phyloP scores from a whole-genome alignment of 2,329 filamentous ascomycete species.

The Didymosphaeria variabile region DNA sequence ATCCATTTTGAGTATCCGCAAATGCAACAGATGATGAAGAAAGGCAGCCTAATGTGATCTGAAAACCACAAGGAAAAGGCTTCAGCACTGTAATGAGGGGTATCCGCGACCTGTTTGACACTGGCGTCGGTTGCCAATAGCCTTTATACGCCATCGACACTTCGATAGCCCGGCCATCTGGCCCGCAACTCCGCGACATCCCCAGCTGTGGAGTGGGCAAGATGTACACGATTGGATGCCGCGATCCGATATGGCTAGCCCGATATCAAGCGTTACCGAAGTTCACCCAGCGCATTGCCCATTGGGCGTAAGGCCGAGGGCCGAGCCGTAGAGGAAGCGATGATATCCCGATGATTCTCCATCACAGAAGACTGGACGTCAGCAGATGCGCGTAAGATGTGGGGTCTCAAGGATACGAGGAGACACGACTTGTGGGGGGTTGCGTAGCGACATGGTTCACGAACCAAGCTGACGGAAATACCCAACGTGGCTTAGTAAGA shows the following conservation, averaged over 20 bases:
- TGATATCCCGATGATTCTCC: slow-evolving; percentile 20
- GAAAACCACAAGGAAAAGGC: neutral
- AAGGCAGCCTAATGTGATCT: no score
- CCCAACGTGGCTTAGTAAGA: slow-evolving; percentile 3
- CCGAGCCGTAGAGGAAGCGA: slow-evolving; percentile 6
- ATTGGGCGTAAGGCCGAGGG: slow-evolving; percentile 3
- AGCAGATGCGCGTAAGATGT: neutral
- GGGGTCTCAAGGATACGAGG: neutral
- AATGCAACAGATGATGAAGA: neutral
- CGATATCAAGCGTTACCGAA: slow-evolving; percentile 13
- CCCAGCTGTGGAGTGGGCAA: slow-evolving; percentile 7
- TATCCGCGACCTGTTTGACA: neutral
- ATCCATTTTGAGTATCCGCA: slow-evolving; percentile 25
- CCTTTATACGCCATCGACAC: slow-evolving; percentile 5
- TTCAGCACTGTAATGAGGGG: neutral
- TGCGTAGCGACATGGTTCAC: neutral
- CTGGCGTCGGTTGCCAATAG: neutral
- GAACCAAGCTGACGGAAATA: neutral
- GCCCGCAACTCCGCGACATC: slow-evolving; percentile 8
- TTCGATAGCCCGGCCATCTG: neutral
- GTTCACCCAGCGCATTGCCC: slow-evolving; percentile 8
- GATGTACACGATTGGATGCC: slow-evolving; percentile 9
- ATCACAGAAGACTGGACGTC: neutral
- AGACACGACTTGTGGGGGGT: neutral
- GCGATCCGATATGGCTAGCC: slow-evolving; percentile 1